These are phyloP conservation scores for Austroboletus niveus DNA, from an alignment of 1,284 basidiomycete species.

Conservation along the genomic window DNA sequence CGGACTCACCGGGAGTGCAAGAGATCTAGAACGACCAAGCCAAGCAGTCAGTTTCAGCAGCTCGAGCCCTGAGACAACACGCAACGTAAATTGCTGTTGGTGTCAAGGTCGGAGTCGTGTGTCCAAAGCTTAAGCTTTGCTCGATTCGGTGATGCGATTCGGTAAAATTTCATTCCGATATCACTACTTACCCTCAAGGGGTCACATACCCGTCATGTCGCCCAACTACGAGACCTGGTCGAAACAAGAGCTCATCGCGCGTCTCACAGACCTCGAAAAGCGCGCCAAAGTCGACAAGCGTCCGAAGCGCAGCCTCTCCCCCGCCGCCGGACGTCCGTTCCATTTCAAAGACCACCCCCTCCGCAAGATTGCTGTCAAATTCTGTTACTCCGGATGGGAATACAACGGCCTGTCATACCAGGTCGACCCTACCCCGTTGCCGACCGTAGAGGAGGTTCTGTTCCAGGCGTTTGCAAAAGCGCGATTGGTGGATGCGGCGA, in stretches of 20 bases:
- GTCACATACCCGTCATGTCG: conserved; percentile 28
- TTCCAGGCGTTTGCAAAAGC: conserved; percentile 80
- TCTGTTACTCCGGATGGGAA: conserved; percentile 90
- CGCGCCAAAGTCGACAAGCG: conserved; percentile 7
- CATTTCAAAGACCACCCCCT: conserved; percentile 68
- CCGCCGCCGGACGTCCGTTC: conserved; percentile 40
- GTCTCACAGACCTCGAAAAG: conserved; percentile 53
- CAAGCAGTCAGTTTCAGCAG: too few relatives aligned
- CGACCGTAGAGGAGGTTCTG: conserved; percentile 89
- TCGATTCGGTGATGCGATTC: conserved; percentile 21
- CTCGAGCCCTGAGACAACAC: too few relatives aligned
- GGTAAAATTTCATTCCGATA: conserved; percentile 30
- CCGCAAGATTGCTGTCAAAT: conserved; percentile 90
- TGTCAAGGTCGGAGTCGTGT: too few relatives aligned
- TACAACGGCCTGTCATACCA: conserved; percentile 92
- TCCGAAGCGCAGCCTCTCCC: conserved; percentile 1
- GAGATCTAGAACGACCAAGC: too few relatives aligned
- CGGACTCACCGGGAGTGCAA: too few relatives aligned
- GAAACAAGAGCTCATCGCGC: conserved; percentile 65
- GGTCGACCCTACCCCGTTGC: conserved; percentile 62
- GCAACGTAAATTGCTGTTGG: too few relatives aligned
- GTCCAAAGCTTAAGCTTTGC: too few relatives aligned
- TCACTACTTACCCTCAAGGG: conserved; percentile 26
- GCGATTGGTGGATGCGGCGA: conserved; percentile 69
- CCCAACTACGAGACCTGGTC: conserved; percentile 58